Base-by-base conservation (phyloP, 2,329 filamentous ascomycete genomes). In the Hirsutella rhossiliensis region DNA sequence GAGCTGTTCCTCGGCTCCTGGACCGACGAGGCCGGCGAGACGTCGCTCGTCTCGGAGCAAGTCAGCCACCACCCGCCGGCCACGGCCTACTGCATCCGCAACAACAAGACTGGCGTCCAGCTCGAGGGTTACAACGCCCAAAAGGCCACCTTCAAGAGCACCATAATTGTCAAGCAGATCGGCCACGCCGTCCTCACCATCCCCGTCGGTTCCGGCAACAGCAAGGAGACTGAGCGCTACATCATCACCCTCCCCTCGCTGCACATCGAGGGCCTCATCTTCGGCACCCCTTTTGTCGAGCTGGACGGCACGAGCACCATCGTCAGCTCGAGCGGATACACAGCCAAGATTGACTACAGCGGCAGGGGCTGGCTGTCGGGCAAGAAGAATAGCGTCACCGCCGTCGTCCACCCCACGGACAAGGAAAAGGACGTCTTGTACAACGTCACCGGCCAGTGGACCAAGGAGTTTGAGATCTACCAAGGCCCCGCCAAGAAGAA, bases 361-460 rank as follows among this genome's bases (percentile, higher is more conserved):
- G 89, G 90, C 56, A 90, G 87, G 61, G 90, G 90, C 46, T 98
- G 90, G 90, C 65, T 98, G 11, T 88, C 84, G 39, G 92, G 90
- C 52, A 94, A 94, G 73, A 96, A 95, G 71, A 97, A 97, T 68
- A 84, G 76, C 45, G 87, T 97, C 61, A 78, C 72, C 12, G 90
- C 88, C 13, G 72, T 72, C 20, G 62, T 97, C 45, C 88, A 84
- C 66, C 74, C 70, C 15, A 78, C 85, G 63, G 65, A 79, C 67
- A 70, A 72, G 64, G 87, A 82, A 63, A 84, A 83, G 64, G 82
- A 85, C 43, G 74, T 78, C 48, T 70, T 82, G 41, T 96, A 90
- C 71, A 87, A 80, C n/a, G 73, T 83, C 34, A 81, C 87, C 28
- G 92, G 92, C 20, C 87, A 94, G 61, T 98, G 92, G 92, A 94